These are phyloP conservation scores for Barnettozyma californica DNA, from an alignment of 805 yeast genomes.

Conservation along the genomic window DNA sequence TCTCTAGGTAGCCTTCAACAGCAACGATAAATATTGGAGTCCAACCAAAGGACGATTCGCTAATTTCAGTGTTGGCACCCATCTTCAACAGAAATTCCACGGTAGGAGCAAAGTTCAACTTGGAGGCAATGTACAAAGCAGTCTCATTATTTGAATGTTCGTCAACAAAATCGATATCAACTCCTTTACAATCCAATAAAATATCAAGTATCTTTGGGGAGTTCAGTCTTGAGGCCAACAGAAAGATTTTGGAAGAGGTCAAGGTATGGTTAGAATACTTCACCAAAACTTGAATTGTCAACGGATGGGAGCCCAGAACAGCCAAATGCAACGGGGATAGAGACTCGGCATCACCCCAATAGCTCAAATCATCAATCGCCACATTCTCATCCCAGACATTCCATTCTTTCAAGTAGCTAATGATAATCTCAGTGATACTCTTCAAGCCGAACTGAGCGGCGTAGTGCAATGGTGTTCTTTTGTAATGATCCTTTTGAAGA, in stretches of 20 bases:
- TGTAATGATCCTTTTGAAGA: constrained; percentile 66
- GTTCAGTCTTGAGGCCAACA: constrained; percentile 56
- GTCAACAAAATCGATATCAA: constrained; percentile 61
- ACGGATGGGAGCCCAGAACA: constrained; percentile 76
- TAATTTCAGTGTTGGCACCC: constrained; percentile 70
- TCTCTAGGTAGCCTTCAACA: constrained; percentile 65
- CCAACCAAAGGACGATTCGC: constrained; percentile 84
- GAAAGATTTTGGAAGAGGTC: constrained; percentile 51
- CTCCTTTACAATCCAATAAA: constrained; percentile 49
- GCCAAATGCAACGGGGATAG: constrained; percentile 82
- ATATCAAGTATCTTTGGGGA: constrained; percentile 50
- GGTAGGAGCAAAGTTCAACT: constrained; percentile 47
- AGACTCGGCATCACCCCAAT: constrained; percentile 71
- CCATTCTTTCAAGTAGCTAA: constrained; percentile 57
- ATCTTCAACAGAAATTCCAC: constrained; percentile 49
- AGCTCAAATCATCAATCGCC: constrained; percentile 49
- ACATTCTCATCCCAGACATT: constrained; percentile 41
- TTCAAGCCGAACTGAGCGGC: constrained; percentile 82
- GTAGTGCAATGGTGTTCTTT: constrained; percentile 84
- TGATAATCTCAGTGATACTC: constrained; percentile 51
- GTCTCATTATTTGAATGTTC: constrained; percentile 59
- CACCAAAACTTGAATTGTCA: constrained; percentile 59
- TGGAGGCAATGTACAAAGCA: constrained; percentile 75
- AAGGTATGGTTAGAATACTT: constrained; percentile 36
- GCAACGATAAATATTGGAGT: constrained; percentile 90